These are phyloP conservation scores for Ceratocystis smalleyi DNA, from an alignment of 2,329 filamentous ascomycete genomes.

Conservation along the genomic window DNA sequence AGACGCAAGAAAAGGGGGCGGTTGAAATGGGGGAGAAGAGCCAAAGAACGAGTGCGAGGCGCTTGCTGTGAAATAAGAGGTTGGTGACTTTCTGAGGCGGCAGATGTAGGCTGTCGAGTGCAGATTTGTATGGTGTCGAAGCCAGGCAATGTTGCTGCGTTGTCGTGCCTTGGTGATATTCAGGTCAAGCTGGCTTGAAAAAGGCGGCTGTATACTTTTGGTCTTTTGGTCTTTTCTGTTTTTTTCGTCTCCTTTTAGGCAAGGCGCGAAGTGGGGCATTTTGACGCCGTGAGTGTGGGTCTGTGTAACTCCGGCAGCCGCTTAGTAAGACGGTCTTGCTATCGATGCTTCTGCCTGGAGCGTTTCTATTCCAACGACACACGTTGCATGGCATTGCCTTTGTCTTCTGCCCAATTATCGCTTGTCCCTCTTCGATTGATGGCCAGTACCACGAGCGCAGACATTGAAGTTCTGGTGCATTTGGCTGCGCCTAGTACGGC, in stretches of 20 bases:
- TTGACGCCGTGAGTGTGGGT: too few species aligned
- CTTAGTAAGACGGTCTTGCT: neutral
- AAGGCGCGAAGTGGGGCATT: neutral
- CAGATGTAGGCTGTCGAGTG: too few species aligned
- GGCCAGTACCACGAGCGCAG: slow-evolving; percentile 10
- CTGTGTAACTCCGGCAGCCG: neutral
- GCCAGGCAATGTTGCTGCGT: too few species aligned
- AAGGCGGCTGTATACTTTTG: neutral
- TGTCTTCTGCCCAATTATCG: neutral
- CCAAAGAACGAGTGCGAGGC: neutral
- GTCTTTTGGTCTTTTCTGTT: neutral
- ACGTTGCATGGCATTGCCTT: neutral
- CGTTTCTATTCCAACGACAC: neutral
- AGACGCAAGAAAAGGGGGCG: neutral
- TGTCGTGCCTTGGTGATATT: neutral
- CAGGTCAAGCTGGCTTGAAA: neutral
- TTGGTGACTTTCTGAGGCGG: neutral
- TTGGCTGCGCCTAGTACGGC: slow-evolving; percentile 35
- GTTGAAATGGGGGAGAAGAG: neutral
- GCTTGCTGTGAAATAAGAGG: neutral
- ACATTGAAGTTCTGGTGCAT: slow-evolving; percentile 41
- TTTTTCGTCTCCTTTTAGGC: neutral
- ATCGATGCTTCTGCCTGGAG: neutral
- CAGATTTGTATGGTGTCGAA: too few species aligned
- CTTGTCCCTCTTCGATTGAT: neutral